These are phyloP conservation scores for Paxillus involutus DNA, from an alignment of 768 basidiomycete genomes.

Conservation along the genomic window DNA sequence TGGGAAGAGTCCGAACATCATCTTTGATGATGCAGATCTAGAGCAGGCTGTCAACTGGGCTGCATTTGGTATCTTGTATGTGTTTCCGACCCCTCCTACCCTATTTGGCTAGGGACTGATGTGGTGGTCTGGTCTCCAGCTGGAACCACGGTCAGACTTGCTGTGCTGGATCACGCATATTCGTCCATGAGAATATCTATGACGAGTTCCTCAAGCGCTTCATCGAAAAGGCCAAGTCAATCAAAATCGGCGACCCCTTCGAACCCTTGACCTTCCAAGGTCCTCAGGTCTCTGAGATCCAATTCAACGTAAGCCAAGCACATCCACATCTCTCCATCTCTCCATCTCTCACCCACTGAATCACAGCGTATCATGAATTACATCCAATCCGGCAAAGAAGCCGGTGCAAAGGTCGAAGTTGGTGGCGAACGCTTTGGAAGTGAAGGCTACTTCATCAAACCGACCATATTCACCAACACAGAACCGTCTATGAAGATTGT, in stretches of 20 bases:
- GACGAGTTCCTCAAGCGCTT: conserved; percentile 70
- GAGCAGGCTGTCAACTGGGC: conserved; percentile 69
- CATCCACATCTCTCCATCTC: not conserved
- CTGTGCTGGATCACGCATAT: conserved; percentile 80
- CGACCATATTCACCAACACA: conserved; percentile 73
- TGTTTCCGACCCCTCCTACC: conserved; percentile 3
- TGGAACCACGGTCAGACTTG: conserved; percentile 79
- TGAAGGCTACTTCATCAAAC: conserved; percentile 70
- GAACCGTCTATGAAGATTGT: conserved; percentile 74
- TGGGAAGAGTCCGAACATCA: conserved; percentile 48
- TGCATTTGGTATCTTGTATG: conserved; percentile 71
- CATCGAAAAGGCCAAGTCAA: conserved; percentile 47
- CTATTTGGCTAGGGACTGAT: conserved; percentile 15
- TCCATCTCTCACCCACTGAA: not conserved
- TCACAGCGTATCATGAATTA: conserved; percentile 71
- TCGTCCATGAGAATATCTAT: conserved; percentile 77
- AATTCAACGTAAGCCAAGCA: conserved; percentile 57
- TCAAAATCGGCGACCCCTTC: conserved; percentile 78
- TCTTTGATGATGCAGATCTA: conserved; percentile 50
- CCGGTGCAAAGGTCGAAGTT: conserved; percentile 64
- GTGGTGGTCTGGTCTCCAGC: conserved; percentile 32
- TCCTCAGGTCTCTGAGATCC: conserved; percentile 74
- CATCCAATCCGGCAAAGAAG: conserved; percentile 70
- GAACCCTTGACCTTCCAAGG: conserved; percentile 60
- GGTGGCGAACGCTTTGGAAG: conserved; percentile 63